Percentiles rank a stretch among this genome's conserved stretches.
Evolutionary conservation across 129 eudicot species (phyloP).

Genomic region (Flaveria trinervia): DNA sequence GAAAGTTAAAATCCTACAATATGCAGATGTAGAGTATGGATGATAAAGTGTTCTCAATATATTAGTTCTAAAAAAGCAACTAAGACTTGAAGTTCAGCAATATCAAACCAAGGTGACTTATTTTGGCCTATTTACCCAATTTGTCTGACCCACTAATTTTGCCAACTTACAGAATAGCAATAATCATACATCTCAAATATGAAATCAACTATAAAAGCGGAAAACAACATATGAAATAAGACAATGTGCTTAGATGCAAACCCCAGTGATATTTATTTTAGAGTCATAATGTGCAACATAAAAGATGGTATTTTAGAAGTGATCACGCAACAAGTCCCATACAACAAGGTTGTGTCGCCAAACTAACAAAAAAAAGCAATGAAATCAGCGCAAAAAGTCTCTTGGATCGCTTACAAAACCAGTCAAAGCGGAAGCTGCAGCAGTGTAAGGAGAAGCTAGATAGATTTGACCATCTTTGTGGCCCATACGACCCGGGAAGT

Average conservation of each 20-base stretch:
- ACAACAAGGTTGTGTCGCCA: constrained; percentile 26
- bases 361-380: neutral
- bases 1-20: too few species aligned
- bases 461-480: constrained; percentile 97
- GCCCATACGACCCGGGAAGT: constrained; percentile 98
- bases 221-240: constrained; percentile 12
- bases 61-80: too few species aligned
- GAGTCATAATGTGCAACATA: constrained; percentile 17
- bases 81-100: too few species aligned
- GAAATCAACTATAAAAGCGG: neutral
- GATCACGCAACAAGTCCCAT: neutral
- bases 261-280: constrained; percentile 9
- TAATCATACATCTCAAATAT: neutral
- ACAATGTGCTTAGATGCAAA: constrained; percentile 13
- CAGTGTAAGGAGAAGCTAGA: constrained; percentile 96
- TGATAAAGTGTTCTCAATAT: too few species aligned
- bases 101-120: neutral
- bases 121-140: neutral
- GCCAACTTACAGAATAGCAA: neutral
- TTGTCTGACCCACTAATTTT: neutral
- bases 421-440: constrained; percentile 97
- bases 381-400: constrained; percentile 68
- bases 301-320: constrained; percentile 4
- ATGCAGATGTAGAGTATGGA: too few species aligned
- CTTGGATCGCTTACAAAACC: constrained; percentile 95